A percentile compares a stretch with the other conserved stretches of the same genome.
Evolutionary conservation across 2,329 filamentous ascomycete species (phyloP).

Genomic region (Aspergillus quadrilineatus): DNA sequence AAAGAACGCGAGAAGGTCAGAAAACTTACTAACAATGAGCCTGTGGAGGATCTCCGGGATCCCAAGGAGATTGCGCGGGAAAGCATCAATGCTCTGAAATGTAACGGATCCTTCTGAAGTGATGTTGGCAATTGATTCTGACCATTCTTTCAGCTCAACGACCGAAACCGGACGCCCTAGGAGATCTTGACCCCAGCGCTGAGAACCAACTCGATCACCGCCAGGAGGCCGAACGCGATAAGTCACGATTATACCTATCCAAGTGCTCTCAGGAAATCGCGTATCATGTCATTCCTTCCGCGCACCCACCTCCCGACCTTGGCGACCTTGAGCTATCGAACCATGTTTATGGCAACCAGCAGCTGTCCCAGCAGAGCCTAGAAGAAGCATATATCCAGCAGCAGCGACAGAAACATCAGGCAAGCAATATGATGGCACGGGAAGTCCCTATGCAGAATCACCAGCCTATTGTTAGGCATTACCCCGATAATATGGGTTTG

Average conservation of each 20-base stretch:
- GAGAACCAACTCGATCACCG: constrained; percentile 50
- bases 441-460: constrained; percentile 59
- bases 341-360: constrained; percentile 48
- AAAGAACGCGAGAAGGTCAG: constrained; percentile 73
- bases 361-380: constrained; percentile 55
- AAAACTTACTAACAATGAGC: constrained; percentile 49
- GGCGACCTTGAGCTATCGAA: constrained; percentile 45
- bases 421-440: constrained; percentile 47
- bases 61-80: constrained; percentile 49
- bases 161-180: constrained; percentile 46
- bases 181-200: constrained; percentile 48
- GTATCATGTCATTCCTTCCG: constrained; percentile 65
- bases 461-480: constrained; percentile 56
- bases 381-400: constrained; percentile 61
- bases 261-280: constrained; percentile 68
- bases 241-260: constrained; percentile 61
- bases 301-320: constrained; percentile 58
- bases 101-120: neutral
- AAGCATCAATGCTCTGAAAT: constrained; percentile 38
- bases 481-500: constrained; percentile 41
- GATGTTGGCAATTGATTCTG: constrained; percentile 2
- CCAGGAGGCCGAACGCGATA: constrained; percentile 60
- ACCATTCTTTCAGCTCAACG: constrained; percentile 37
- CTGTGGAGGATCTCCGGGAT: constrained; percentile 50
- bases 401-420: constrained; percentile 52